Evolutionary conservation across 2,329 filamentous ascomycete species (phyloP), one percentile per base, ranked within the genome.

Genomic region (Aspergillus amoenus): DNA sequence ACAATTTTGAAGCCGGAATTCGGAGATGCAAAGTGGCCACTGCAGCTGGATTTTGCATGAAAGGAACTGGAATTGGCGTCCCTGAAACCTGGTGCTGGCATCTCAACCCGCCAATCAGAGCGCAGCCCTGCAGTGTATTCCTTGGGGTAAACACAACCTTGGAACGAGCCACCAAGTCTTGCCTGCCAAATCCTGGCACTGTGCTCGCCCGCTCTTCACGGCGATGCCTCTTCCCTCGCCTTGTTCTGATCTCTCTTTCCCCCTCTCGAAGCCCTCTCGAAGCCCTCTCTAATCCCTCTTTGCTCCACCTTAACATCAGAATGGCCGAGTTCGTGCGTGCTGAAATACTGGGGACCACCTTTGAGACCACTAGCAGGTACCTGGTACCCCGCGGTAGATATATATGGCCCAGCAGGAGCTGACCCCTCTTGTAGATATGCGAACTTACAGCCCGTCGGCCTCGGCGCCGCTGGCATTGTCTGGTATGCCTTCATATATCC

Each of bases 301-400:
- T 21, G 41, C 27, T 30, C 18, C 32, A 24, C 22, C 47, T 6
- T 34, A 30, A 30, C 45, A 30, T 17, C 85, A 87, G 71, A 75
- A 97, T 97, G 94, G 93, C 94, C 75, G 94, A 99, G 83, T 99
- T 99, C 79, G 90, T 97, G 73, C 90, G 94, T 78, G 93, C 93
- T 73, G 93, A 97, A 84, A 97, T 99, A 78, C 97, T 99, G 75
- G 94, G 94, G 74, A 99, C 94, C 61, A 97, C 93, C 68, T 99
- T 99, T 75, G 94, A 99, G 85, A 97, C 97, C 79, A 99, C 94
- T 67, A 97, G 91, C 79, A 90, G 94, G 92, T 48, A 56, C 18
- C 22, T 41, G 9, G 15, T 40, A 15, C 44, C 44, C 34, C 15
- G 8, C 40, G 18, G 15, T 52, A 15, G n/a, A 41, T 17, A 17